A percentile compares a stretch with the other conserved stretches of the same genome.
Evolutionary conservation across 2,329 filamentous ascomycete genomes (phyloP).

Genomic region (Penicillium sumatraense): DNA sequence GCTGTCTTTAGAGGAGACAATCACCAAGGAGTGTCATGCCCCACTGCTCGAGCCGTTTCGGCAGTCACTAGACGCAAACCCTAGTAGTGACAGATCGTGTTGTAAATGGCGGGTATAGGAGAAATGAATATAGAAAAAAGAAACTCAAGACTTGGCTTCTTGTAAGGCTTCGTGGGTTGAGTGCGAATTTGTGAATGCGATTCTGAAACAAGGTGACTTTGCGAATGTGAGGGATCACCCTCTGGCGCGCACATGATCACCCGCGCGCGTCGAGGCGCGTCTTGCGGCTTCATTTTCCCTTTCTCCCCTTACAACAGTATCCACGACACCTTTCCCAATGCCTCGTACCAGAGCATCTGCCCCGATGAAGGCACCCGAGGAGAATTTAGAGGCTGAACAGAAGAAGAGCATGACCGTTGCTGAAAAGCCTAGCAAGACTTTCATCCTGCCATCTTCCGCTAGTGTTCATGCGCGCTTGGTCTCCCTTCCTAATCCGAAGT

Average conservation of each 20-base stretch:
- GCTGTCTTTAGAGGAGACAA: constrained; percentile 11
- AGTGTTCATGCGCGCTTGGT: constrained; percentile 60
- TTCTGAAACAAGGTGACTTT: neutral
- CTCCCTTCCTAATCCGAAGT: constrained; percentile 60
- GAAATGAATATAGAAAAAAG: too few species aligned
- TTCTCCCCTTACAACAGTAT: constrained; percentile 1
- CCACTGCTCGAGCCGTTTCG: constrained; percentile 18
- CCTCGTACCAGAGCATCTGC: constrained; percentile 37
- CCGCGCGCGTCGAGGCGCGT: constrained; percentile 31
- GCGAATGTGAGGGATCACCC: constrained; percentile 26
- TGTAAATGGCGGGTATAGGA: too few species aligned
- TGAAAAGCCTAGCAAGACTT: constrained; percentile 51
- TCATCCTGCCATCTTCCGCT: constrained; percentile 60
- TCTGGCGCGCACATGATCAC: constrained; percentile 20
- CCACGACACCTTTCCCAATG: constrained; percentile 23
- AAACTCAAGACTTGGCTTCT: too few species aligned
- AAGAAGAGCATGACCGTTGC: constrained; percentile 26
- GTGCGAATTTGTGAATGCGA: neutral
- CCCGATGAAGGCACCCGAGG: constrained; percentile 23
- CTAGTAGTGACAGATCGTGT: too few species aligned
- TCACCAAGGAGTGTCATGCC: constrained; percentile 24
- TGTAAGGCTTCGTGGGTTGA: too few species aligned
- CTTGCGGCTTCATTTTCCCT: constrained; percentile 28
- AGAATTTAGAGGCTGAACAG: constrained; percentile 22
- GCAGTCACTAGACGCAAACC: too few species aligned